Conservation (phyloP, 148 eudicot genomes). For the Fagopyrum homotropicum region DNA sequence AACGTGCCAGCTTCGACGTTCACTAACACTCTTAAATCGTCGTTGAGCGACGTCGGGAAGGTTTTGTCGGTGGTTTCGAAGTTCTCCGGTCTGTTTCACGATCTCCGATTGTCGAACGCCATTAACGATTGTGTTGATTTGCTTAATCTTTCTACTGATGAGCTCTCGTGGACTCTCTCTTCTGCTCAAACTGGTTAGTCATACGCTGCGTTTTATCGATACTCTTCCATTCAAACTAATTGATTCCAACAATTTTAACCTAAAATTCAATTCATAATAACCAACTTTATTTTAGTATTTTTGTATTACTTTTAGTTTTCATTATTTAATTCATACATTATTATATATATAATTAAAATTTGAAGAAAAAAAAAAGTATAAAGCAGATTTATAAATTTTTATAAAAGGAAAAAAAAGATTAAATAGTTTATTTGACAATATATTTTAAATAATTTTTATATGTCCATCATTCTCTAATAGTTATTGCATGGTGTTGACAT, state of each 20-base stretch:
- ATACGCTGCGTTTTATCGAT: background rate
- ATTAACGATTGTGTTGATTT: constrained; percentile 4
- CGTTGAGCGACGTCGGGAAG: background rate
- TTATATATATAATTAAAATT: too few species aligned
- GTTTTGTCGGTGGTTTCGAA: background rate
- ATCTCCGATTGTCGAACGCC: constrained; percentile 4
- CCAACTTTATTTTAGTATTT: background rate
- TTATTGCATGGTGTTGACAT: background rate
- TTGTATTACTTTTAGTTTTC: too few species aligned
- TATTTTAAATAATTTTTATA: too few species aligned
- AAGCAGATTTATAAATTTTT: too few species aligned
- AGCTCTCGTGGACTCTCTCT: constrained; percentile 9
- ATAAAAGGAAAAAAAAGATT: too few species aligned
- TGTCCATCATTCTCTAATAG: too few species aligned
- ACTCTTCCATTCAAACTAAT: background rate
- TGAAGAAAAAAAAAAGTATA: too few species aligned
- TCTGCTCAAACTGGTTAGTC: constrained; percentile 7
- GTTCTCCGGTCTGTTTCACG: constrained; percentile 11
- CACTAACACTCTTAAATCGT: background rate
- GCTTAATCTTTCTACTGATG: constrained; percentile 6
- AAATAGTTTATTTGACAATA: too few species aligned
- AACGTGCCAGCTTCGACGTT: constrained; percentile 7
- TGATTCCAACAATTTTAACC: background rate
- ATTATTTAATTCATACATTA: too few species aligned
- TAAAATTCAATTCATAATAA: too few species aligned